Conservation (phyloP, 805 yeast genomes). For the Limtongia smithiae region DNA sequence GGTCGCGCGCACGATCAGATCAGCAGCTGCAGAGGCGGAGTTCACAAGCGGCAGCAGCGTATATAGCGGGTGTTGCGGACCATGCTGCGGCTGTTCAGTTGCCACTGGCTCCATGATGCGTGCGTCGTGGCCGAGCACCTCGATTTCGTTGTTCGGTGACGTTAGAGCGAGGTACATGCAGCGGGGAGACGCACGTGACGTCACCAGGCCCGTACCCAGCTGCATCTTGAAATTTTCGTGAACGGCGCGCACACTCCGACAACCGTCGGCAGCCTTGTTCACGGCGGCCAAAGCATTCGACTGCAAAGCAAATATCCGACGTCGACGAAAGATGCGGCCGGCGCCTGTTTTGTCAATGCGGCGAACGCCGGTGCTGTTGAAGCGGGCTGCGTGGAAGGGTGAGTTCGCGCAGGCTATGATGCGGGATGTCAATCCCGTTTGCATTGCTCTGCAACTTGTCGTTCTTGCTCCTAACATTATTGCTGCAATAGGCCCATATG, state of each 20-base stretch:
- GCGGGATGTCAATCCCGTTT: background rate
- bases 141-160: no score
- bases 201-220: slow-evolving; percentile 15
- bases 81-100: background rate
- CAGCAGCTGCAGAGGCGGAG: slow-evolving; percentile 21
- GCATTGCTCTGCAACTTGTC: no score
- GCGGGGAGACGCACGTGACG: slow-evolving; percentile 11
- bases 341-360: background rate
- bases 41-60: slow-evolving; percentile 21
- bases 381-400: slow-evolving; percentile 46
- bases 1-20: slow-evolving; percentile 20
- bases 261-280: no score
- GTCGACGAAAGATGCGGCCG: no score
- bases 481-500: slow-evolving; percentile 62
- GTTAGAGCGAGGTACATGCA: no score
- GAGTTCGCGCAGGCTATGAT: slow-evolving; percentile 8
- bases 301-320: no score
- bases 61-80: slow-evolving; percentile 12
- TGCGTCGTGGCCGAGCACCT: no score
- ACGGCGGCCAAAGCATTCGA: no score
- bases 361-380: slow-evolving; percentile 32
- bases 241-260: no score
- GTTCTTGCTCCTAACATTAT: background rate
- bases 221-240: no score
- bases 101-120: background rate